Evolutionary conservation across 805 yeast genomes (phyloP).

Genomic region (Jamesozyma rosinii): DNA sequence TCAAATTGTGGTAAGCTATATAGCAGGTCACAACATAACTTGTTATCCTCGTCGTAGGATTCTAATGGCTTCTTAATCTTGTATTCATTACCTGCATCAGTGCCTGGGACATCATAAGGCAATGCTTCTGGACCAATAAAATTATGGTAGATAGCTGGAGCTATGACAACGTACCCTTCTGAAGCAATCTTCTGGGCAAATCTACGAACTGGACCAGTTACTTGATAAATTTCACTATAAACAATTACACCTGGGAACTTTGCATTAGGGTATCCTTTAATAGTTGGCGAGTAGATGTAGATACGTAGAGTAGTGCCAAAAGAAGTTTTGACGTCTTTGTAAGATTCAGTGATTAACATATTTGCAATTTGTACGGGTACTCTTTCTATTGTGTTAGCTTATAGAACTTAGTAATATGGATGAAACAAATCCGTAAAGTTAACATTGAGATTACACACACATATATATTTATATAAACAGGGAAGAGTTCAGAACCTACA

Average conservation of each 20-base stretch:
- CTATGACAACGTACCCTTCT: slow-evolving; percentile 70
- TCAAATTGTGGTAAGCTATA: slow-evolving; percentile 50
- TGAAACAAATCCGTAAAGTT: no score
- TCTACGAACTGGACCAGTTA: slow-evolving; percentile 70
- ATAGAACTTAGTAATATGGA: no score
- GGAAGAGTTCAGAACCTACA: no score
- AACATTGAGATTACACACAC: no score
- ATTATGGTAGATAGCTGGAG: slow-evolving; percentile 73
- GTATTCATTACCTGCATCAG: slow-evolving; percentile 62
- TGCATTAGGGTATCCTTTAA: slow-evolving; percentile 66
- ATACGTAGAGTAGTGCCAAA: slow-evolving; percentile 60
- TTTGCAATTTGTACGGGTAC: no score
- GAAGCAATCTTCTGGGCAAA: slow-evolving; percentile 73
- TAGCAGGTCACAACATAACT: slow-evolving; percentile 54
- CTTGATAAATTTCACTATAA: slow-evolving; percentile 75
- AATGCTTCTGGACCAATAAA: slow-evolving; percentile 56
- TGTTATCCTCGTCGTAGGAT: slow-evolving; percentile 70
- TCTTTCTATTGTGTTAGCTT: no score
- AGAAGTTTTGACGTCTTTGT: slow-evolving; percentile 55
- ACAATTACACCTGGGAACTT: slow-evolving; percentile 75
- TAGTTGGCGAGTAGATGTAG: slow-evolving; percentile 55
- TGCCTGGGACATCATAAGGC: slow-evolving; percentile 62
- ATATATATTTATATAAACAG: no score
- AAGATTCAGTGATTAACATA: slow-evolving; percentile 64
- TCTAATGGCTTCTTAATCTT: slow-evolving; percentile 57